A percentile compares a stretch with the other conserved stretches of the same genome.
Evolutionary conservation across 495 filamentous ascomycete species (phyloP).

Genomic region (Penicillium pulvis): DNA sequence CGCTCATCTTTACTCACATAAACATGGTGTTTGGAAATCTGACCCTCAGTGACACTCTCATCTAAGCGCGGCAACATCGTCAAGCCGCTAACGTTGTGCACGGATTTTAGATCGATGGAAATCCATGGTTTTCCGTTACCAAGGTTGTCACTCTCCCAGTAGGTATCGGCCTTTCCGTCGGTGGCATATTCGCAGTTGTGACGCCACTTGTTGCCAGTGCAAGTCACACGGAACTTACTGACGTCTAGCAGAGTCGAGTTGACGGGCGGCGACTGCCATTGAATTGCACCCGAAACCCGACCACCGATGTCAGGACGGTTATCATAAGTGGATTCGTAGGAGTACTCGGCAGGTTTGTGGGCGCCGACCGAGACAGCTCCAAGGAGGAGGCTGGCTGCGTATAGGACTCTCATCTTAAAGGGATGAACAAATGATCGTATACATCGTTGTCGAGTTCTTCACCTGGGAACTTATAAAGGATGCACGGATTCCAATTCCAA

Average conservation of each 20-base stretch:
- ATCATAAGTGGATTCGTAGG: conserved; percentile 4
- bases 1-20: conserved; percentile 40
- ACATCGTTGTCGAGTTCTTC: background rate
- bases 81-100: conserved; percentile 20
- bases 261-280: conserved; percentile 9
- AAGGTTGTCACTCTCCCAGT: conserved; percentile 20
- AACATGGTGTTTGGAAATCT: conserved; percentile 44
- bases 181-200: conserved; percentile 15
- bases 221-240: conserved; percentile 4
- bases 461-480: conserved; percentile 5
- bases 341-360: conserved; percentile 1
- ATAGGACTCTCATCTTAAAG: conserved; percentile 11
- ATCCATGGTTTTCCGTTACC: background rate
- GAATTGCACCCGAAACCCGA: conserved; percentile 4
- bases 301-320: conserved; percentile 5
- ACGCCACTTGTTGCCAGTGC: conserved; percentile 7
- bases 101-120: conserved; percentile 12
- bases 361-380: conserved; percentile 12
- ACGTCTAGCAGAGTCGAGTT: conserved; percentile 2
- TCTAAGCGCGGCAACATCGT: conserved; percentile 36
- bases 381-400: conserved; percentile 7
- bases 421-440: background rate
- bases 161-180: conserved; percentile 19
- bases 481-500: background rate
- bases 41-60: conserved; percentile 25